Conservation (phyloP, 2,329 filamentous ascomycete genomes). For the Aspergillus tamarii region DNA sequence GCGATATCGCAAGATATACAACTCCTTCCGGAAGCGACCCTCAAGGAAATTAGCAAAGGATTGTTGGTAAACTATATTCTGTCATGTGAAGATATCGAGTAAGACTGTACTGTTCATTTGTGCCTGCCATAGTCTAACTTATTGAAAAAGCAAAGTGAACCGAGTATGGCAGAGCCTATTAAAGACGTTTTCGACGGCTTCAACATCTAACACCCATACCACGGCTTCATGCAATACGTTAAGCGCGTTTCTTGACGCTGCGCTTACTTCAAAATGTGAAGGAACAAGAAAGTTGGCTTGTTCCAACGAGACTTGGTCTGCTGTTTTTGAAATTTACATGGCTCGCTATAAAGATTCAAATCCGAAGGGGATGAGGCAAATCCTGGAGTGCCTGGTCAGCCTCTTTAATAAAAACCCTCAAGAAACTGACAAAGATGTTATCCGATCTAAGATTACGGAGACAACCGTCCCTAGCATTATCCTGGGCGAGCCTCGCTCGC, state of each 20-base stretch:
- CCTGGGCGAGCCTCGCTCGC: slow-evolving; percentile 42
- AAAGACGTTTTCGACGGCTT: slow-evolving; percentile 44
- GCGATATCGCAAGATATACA: slow-evolving; percentile 39
- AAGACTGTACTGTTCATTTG: slow-evolving; percentile 23
- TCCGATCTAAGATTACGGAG: slow-evolving; percentile 30
- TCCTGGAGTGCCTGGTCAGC: slow-evolving; percentile 44
- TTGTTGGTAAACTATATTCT: slow-evolving; percentile 38
- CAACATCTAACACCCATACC: slow-evolving; percentile 44
- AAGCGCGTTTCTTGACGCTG: slow-evolving; percentile 47
- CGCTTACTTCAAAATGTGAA: slow-evolving; percentile 33
- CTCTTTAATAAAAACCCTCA: slow-evolving; percentile 35
- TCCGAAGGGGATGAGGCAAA: slow-evolving; percentile 49
- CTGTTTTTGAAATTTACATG: slow-evolving; percentile 45
- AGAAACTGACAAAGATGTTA: slow-evolving; percentile 21
- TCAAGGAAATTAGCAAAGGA: slow-evolving; percentile 40
- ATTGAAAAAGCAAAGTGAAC: slow-evolving; percentile 32
- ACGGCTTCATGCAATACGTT: slow-evolving; percentile 49
- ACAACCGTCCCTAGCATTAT: slow-evolving; percentile 41
- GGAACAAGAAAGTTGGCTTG: slow-evolving; percentile 37
- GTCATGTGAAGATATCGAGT: slow-evolving; percentile 37
- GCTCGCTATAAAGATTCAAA: slow-evolving; percentile 47
- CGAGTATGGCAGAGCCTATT: slow-evolving; percentile 45
- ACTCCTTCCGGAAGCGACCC: slow-evolving; percentile 37
- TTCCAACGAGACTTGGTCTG: slow-evolving; percentile 42
- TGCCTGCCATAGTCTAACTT: slow-evolving; percentile 9